A percentile compares a stretch with the other conserved stretches of the same genome.
Conservation (phyloP, 1,284 basidiomycete genomes). For the Apiotrichum akiyoshidainum region DNA sequence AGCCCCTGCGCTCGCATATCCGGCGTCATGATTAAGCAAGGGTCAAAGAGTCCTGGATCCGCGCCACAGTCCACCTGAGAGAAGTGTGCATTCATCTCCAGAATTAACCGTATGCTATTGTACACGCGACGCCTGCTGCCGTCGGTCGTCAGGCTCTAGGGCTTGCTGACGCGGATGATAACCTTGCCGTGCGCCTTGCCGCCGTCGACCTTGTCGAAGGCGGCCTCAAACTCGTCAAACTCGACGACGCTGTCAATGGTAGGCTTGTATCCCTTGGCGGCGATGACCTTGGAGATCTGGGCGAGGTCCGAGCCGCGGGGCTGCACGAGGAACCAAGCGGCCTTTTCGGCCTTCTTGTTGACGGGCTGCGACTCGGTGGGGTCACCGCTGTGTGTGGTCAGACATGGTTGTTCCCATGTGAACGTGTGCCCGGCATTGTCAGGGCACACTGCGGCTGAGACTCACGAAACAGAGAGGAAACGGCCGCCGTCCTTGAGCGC, state of each 20-base stretch:
- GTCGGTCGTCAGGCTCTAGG: too few relatives aligned
- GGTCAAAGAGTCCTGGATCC: too few relatives aligned
- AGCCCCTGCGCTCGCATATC: too few relatives aligned
- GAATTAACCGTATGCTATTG: too few relatives aligned
- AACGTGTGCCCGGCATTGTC: too few relatives aligned
- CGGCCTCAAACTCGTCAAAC: slow-evolving; percentile 8
- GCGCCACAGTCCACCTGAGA: too few relatives aligned
- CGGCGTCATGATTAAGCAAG: too few relatives aligned
- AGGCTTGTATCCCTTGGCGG: slow-evolving; percentile 7
- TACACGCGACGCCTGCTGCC: too few relatives aligned
- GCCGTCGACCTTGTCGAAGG: slow-evolving; percentile 14
- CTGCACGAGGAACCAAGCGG: slow-evolving; percentile 21
- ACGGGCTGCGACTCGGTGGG: slow-evolving; percentile 6
- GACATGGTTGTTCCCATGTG: too few relatives aligned
- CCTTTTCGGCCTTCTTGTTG: not conserved
- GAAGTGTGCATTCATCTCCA: too few relatives aligned
- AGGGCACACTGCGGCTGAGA: too few relatives aligned
- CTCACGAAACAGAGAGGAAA: slow-evolving; percentile 3
- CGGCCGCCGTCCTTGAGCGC: slow-evolving; percentile 12
- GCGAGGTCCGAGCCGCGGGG: slow-evolving; percentile 16
- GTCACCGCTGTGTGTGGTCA: slow-evolving; percentile 6
- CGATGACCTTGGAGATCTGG: slow-evolving; percentile 10
- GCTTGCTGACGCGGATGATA: slow-evolving; percentile 12
- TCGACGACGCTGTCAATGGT: slow-evolving; percentile 19
- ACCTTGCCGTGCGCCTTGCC: slow-evolving; percentile 17